Conservation (phyloP, 2,329 filamentous ascomycete genomes). For the Paecilomyces dactylethromorphus region DNA sequence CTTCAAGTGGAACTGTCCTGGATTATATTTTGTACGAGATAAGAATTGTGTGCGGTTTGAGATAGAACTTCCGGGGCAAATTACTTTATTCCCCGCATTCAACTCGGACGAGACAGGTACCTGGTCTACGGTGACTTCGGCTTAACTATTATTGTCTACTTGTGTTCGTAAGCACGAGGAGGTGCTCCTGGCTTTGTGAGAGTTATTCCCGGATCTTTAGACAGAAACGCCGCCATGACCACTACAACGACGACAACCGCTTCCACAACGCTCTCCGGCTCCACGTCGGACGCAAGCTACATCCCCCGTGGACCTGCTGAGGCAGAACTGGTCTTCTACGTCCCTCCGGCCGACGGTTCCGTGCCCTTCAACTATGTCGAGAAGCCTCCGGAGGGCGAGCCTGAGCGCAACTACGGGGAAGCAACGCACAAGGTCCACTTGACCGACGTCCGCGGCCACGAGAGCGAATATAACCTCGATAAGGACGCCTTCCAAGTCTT, state of each 20-base stretch:
- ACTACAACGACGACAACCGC: constrained; percentile 13
- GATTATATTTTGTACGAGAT: neutral
- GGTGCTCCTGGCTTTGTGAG: neutral
- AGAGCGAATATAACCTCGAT: constrained; percentile 62
- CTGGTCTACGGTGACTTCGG: neutral
- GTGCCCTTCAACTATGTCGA: constrained; percentile 63
- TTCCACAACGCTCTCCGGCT: constrained; percentile 15
- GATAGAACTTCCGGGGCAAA: neutral
- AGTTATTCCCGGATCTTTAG: too few relatives aligned
- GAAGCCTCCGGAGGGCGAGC: constrained; percentile 52
- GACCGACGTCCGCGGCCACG: constrained; percentile 66
- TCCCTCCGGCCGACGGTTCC: constrained; percentile 53
- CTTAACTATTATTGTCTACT: neutral
- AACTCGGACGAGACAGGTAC: neutral
- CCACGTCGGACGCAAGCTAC: constrained; percentile 21
- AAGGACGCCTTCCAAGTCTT: constrained; percentile 68
- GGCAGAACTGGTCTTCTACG: constrained; percentile 60
- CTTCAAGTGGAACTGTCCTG: too few relatives aligned
- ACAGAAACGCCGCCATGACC: neutral
- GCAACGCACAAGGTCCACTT: constrained; percentile 50
- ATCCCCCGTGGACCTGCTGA: constrained; percentile 56
- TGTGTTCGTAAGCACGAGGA: neutral
- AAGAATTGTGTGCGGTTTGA: neutral
- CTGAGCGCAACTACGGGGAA: constrained; percentile 59
- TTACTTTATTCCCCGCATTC: neutral